Evolutionary conservation across 768 basidiomycete genomes (phyloP), one percentile per base, ranked within the genome.

Genomic region (Cytidiella melzeri): DNA sequence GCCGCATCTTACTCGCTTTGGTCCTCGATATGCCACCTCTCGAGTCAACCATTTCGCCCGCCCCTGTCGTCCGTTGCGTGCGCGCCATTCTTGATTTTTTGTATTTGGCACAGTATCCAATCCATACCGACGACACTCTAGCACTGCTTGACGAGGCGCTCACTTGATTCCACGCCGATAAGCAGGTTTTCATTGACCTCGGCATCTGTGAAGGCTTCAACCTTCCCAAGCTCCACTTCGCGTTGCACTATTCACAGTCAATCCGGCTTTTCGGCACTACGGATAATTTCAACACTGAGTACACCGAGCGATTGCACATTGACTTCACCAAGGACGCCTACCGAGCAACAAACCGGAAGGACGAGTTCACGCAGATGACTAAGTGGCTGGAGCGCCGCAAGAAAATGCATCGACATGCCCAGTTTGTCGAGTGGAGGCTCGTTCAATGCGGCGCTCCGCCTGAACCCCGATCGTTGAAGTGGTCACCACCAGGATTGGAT

Each of bases 301-400:
- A 58, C 46, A 23, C 60, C 53, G 47, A 63, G n/a, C n/a, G n/a
- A n/a, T n/a, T n/a, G n/a, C n/a, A n/a, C n/a, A n/a, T n/a, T n/a
- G n/a, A n/a, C n/a, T n/a, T n/a, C n/a, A n/a, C n/a, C n/a, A n/a
- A n/a, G n/a, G n/a, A n/a, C n/a, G n/a, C n/a, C n/a, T n/a, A n/a
- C n/a, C n/a, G n/a, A n/a, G n/a, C n/a, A n/a, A n/a, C n/a, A n/a
- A n/a, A n/a, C n/a, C n/a, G n/a, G n/a, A n/a, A n/a, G n/a, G n/a
- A n/a, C n/a, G n/a, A n/a, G n/a, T n/a, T n/a, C n/a, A n/a, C n/a
- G n/a, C 73, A 73, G 47, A 75, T 75, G 74, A 64, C 65, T 0
- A 20, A 46, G 0, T 71, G 68, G 68, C 58, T 76, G 0, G 36
- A 49, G 1, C 59, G 67, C 2, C 60, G 63, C 18, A 71, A 73